Base-by-base conservation (phyloP, 768 basidiomycete genomes). In the Kwoniella botswanensis region DNA sequence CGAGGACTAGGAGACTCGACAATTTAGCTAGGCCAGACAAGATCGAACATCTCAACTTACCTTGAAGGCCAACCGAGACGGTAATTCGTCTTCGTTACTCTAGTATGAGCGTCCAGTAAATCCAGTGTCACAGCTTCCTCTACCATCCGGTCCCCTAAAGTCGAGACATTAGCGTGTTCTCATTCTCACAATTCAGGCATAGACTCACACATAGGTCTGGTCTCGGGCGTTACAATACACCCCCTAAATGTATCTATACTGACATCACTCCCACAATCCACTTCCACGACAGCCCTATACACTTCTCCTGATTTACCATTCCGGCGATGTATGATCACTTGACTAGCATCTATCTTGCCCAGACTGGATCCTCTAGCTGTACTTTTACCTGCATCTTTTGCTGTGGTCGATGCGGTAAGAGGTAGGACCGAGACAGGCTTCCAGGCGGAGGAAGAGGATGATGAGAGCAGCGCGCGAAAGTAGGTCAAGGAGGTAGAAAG, bases 51-150 rank as follows among this genome's bases (percentile, higher is more conserved):
- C 35, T 35, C 35, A 17, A 87, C 93, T 78, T 80, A 96, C 94
- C 91, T 94, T 67, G 94, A 94, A 67, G 96, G 96, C 96, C 96
- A 99, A 1, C 96, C 96, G 11, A 99, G 84, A 7, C 90, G 90
- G 81, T 93, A 98, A 73, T 93, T 92, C 0, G 94, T 97, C 85
- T 92, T 93, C 22, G 88, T 88, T 78, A 99, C 91, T 70, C 94
- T 86, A 9, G 93, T 96, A 71, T 88, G 88, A 52, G 89, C 89
- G 83, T 97, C 95, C 67, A 96, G 88, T 84, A 93, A 86, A 84
- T 98, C 94, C 52, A 98, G 85, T 17, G 93, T 84, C 74, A 89
- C 89, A 0, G 93, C 90, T 57, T 89, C 88, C 74, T 95, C 92
- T 18, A 97, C 96, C 46, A 94, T 91, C 24, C 93, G 93, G 82